A percentile compares a stretch with the other conserved stretches of the same genome.
phyloP scores from a whole-genome alignment of 2,329 filamentous ascomycete species.

The Sarocladium oryzae region DNA sequence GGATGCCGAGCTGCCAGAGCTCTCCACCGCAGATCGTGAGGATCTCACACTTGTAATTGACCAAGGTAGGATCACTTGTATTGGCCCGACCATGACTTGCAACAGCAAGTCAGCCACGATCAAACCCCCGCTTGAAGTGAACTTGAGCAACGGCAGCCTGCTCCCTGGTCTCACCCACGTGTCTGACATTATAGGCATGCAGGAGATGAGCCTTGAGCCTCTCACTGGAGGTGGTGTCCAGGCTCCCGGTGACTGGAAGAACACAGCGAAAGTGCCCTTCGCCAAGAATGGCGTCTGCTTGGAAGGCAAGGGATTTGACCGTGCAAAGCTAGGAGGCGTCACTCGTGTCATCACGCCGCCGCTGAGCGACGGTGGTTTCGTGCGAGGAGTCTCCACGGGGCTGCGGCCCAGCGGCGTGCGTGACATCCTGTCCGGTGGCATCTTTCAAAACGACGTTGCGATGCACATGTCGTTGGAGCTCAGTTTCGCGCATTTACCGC shows the following conservation, averaged over 20 bases:
- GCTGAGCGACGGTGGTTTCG: conserved; percentile 20
- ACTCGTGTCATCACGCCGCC: conserved; percentile 37
- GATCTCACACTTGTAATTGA: background rate
- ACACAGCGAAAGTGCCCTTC: conserved; percentile 25
- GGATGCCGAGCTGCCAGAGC: background rate
- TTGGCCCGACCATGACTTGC: background rate
- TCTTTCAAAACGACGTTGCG: conserved; percentile 35
- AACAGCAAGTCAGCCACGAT: background rate
- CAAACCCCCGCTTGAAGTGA: background rate
- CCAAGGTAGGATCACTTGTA: background rate
- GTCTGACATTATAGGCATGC: background rate
- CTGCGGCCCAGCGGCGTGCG: conserved; percentile 14
- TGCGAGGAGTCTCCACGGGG: background rate
- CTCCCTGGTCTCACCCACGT: background rate
- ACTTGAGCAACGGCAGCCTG: background rate
- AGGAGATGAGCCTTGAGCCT: background rate
- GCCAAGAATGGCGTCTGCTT: conserved; percentile 35
- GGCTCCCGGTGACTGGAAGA: conserved; percentile 10
- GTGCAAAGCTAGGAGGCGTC: conserved; percentile 36
- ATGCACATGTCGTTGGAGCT: too few species aligned
- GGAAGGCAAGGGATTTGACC: conserved; percentile 32
- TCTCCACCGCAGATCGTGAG: background rate
- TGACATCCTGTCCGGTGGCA: conserved; percentile 35
- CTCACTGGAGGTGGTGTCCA: background rate
- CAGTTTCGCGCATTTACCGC: too few species aligned